Evolutionary conservation across 305 asterid genomes (phyloP).

Genomic region (Solanum chacoense): DNA sequence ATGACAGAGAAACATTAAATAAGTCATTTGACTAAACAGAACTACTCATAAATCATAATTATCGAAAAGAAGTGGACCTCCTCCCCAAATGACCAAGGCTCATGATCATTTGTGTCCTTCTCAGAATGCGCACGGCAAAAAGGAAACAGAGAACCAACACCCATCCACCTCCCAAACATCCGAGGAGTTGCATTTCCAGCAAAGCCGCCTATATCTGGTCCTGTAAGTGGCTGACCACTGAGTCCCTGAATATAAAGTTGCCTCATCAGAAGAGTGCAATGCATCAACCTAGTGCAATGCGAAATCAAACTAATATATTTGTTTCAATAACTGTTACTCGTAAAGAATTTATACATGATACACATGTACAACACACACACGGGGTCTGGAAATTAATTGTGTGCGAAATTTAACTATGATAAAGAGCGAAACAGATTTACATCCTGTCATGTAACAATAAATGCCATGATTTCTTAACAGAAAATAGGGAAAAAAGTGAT

Average conservation of each 20-base stretch:
- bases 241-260: slow-evolving; percentile 52
- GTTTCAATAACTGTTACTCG: not conserved
- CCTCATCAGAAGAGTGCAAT: not conserved
- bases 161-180: slow-evolving; percentile 99
- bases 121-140: slow-evolving; percentile 97
- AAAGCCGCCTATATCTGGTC: slow-evolving; percentile 98
- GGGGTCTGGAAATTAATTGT: not conserved
- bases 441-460: not conserved
- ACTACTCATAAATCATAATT: not conserved
- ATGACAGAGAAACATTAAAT: not conserved
- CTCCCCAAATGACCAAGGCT: slow-evolving; percentile 97
- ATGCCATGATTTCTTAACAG: not conserved
- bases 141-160: slow-evolving; percentile 87
- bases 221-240: slow-evolving; percentile 91
- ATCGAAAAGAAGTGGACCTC: slow-evolving; percentile 49
- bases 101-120: slow-evolving; percentile 56
- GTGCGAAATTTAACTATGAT: not conserved
- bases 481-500: not conserved
- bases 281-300: not conserved
- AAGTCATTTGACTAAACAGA: not conserved
- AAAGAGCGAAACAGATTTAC: not conserved
- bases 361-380: not conserved
- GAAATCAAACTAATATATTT: not conserved
- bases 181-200: slow-evolving; percentile 94
- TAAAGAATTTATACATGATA: not conserved